These are phyloP conservation scores for Gaeumannomyces sp. DNA, from an alignment of 2,329 filamentous ascomycete species.

Conservation along the genomic window DNA sequence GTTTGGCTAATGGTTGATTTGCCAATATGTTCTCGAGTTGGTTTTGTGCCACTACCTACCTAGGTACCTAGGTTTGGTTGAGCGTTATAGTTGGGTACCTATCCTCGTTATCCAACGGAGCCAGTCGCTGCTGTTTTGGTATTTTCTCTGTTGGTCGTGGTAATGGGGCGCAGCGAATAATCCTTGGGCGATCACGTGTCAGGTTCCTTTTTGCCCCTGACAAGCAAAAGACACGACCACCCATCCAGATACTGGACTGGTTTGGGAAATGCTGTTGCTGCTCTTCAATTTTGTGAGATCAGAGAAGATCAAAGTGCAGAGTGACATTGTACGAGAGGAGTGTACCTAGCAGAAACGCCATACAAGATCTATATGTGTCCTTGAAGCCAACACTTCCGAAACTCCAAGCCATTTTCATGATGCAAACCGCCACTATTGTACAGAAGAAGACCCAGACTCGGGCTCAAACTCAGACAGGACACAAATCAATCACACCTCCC, in stretches of 20 bases:
- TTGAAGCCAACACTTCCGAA: background rate
- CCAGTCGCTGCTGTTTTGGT: background rate
- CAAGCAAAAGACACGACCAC: background rate
- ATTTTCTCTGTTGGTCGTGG: background rate
- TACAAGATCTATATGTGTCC: background rate
- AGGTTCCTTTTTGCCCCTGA: background rate
- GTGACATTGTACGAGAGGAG: background rate
- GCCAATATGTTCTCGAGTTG: no score
- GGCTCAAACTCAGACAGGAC: no score
- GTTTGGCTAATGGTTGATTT: no score
- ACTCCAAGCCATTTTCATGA: background rate
- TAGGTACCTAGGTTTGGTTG: no score
- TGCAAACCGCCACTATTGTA: background rate
- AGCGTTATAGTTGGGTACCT: no score
- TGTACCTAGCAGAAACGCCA: background rate
- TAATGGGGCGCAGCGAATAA: background rate
- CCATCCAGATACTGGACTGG: background rate
- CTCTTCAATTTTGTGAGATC: background rate
- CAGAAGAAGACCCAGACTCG: no score
- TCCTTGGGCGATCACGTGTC: background rate
- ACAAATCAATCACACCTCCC: conserved; percentile 55
- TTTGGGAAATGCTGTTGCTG: no score
- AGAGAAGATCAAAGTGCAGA: background rate
- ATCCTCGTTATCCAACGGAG: no score
- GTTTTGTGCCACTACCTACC: no score